phyloP scores from a whole-genome alignment of 495 filamentous ascomycete species.

The Poronia punctata region DNA sequence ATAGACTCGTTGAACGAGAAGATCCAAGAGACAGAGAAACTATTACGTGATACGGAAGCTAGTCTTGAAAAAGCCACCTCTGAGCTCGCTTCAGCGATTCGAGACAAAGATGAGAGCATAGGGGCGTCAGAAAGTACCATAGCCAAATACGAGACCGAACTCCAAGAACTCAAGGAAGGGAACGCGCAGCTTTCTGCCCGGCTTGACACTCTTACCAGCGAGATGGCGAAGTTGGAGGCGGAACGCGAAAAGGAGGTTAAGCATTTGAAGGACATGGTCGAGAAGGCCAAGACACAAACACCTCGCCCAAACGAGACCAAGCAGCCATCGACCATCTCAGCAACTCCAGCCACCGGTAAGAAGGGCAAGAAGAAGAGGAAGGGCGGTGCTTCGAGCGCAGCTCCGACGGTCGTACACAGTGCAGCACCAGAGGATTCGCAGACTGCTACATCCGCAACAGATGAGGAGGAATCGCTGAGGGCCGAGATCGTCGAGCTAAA shows the following conservation, averaged over 20 bases:
- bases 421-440: conserved; percentile 24
- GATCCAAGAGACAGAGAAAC: conserved; percentile 54
- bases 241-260: too few species aligned
- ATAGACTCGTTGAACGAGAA: conserved; percentile 42
- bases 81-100: not conserved
- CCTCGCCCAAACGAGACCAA: conserved; percentile 29
- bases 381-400: conserved; percentile 37
- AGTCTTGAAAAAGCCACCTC: not conserved
- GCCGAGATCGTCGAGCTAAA: conserved; percentile 43
- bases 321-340: conserved; percentile 10
- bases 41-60: conserved; percentile 13
- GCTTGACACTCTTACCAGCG: too few species aligned
- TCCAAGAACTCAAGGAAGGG: too few species aligned
- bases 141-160: too few species aligned
- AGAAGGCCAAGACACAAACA: too few species aligned
- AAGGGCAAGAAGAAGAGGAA: conserved; percentile 92
- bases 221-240: too few species aligned
- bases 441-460: conserved; percentile 17
- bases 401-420: conserved; percentile 14
- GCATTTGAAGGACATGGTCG: too few species aligned
- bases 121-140: too few species aligned
- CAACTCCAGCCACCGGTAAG: conserved; percentile 39
- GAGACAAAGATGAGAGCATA: too few species aligned
- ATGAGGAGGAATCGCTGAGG: conserved; percentile 27
- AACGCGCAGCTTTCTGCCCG: too few species aligned